Conservation (phyloP, 495 filamentous ascomycete species). For the Chaetomium cochliodes region DNA sequence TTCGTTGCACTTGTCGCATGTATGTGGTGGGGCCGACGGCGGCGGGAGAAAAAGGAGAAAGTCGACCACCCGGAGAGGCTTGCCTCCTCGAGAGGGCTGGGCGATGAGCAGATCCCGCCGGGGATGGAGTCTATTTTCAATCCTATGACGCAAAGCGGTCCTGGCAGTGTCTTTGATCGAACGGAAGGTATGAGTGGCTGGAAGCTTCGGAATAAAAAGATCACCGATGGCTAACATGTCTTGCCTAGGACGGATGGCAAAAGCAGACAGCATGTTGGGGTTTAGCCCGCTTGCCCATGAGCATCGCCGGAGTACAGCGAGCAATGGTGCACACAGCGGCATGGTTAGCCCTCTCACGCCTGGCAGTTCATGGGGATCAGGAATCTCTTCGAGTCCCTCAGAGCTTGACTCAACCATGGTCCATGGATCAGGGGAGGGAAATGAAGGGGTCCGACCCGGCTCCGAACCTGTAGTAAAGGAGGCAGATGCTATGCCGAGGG, state of each 20-base stretch:
- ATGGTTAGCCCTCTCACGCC: constrained; percentile 15
- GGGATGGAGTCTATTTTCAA: constrained; percentile 23
- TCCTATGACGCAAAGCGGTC: constrained; percentile 20
- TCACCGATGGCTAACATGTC: background rate
- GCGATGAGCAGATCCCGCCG: constrained; percentile 14
- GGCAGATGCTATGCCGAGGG: constrained; percentile 9
- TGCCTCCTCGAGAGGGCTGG: constrained; percentile 3
- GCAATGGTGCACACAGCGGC: constrained; percentile 1
- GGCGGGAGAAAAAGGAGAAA: constrained; percentile 19
- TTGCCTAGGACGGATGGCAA: constrained; percentile 15
- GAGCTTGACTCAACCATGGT: constrained; percentile 28
- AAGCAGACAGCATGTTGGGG: constrained; percentile 16
- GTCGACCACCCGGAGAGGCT: background rate
- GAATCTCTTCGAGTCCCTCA: background rate
- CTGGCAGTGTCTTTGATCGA: constrained; percentile 23
- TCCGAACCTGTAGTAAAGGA: background rate
- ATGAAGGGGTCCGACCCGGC: background rate
- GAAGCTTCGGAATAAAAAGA: background rate
- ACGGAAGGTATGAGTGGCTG: constrained; percentile 15
- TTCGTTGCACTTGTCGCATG: constrained; percentile 18
- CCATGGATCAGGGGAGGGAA: background rate
- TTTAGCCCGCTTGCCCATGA: constrained; percentile 1
- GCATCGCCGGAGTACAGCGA: background rate
- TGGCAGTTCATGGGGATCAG: background rate
- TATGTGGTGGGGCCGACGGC: constrained; percentile 23